Conservation (phyloP, 768 basidiomycete species). For the Russula compacta region DNA sequence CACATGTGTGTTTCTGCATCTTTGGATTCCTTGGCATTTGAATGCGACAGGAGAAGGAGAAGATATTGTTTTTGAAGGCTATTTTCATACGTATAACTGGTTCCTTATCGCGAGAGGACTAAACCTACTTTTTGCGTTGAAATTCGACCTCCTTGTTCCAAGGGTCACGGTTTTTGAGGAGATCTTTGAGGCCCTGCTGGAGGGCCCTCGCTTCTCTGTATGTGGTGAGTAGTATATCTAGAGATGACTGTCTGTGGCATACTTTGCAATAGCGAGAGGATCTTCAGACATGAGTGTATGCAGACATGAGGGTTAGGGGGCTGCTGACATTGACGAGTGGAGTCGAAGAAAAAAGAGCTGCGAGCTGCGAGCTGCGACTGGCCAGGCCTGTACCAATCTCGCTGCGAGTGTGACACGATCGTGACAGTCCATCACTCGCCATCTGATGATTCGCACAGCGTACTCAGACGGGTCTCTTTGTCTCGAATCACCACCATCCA, state of each 20-base stretch:
- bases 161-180: conserved; percentile 63
- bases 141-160: conserved; percentile 85
- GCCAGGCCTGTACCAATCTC: not conserved
- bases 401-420: not conserved
- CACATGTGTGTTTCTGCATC: conserved; percentile 80
- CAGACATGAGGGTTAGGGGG: conserved; percentile 11
- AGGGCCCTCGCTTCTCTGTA: conserved; percentile 70
- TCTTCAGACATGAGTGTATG: conserved; percentile 32
- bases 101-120: not conserved
- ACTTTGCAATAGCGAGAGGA: conserved; percentile 33
- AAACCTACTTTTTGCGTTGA: conserved; percentile 72
- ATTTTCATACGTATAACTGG: conserved; percentile 15
- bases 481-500: no score
- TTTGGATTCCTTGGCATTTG: conserved; percentile 62
- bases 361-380: not conserved
- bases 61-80: conserved; percentile 69
- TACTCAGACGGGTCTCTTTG: no score
- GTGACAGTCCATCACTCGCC: not conserved
- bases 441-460: no score
- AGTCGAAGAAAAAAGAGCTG: not conserved
- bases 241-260: conserved; percentile 2
- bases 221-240: conserved; percentile 13
- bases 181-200: conserved; percentile 65
- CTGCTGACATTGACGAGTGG: not conserved
- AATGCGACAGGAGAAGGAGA: conserved; percentile 56